Evolutionary conservation across 2,329 filamentous ascomycete genomes (phyloP).

Genomic region (Scedosporium boydii): DNA sequence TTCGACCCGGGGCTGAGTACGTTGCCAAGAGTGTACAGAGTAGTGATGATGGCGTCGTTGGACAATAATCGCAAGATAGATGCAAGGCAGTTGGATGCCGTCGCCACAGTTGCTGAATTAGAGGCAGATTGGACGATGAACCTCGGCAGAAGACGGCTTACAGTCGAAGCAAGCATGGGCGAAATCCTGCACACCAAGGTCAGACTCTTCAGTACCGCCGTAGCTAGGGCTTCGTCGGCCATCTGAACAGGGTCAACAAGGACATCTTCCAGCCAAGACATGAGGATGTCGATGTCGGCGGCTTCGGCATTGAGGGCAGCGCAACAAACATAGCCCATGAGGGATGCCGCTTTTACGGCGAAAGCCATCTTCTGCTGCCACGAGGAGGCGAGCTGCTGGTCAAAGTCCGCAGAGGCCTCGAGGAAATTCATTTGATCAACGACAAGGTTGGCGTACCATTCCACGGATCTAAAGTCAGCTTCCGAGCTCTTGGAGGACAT

Average conservation of each 20-base stretch:
- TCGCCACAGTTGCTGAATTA: constrained; percentile 55
- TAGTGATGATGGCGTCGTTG: constrained; percentile 89
- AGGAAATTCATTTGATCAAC: constrained; percentile 76
- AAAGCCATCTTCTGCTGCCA: constrained; percentile 83
- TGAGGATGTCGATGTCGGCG: constrained; percentile 68
- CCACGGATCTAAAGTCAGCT: constrained; percentile 45
- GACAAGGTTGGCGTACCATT: constrained; percentile 61
- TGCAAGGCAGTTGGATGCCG: constrained; percentile 79
- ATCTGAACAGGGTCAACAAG: constrained; percentile 74
- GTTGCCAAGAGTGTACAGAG: constrained; percentile 92
- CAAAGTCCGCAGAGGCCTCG: constrained; percentile 83
- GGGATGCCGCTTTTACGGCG: constrained; percentile 71
- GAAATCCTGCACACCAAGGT: constrained; percentile 71
- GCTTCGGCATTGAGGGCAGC: constrained; percentile 71
- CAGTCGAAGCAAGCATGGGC: constrained; percentile 60
- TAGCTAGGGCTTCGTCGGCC: constrained; percentile 66
- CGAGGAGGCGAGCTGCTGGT: constrained; percentile 66
- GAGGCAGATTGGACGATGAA: constrained; percentile 81
- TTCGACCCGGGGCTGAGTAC: constrained; percentile 69
- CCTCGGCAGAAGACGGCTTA: constrained; percentile 71
- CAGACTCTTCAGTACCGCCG: constrained; percentile 70
- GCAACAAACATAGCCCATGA: constrained; percentile 81
- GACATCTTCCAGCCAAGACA: constrained; percentile 78
- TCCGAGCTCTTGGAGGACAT: constrained; percentile 27
- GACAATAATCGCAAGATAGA: constrained; percentile 74